Evolutionary conservation across 148 eudicot species (phyloP).

Genomic region (Euryodendron excelsum): DNA sequence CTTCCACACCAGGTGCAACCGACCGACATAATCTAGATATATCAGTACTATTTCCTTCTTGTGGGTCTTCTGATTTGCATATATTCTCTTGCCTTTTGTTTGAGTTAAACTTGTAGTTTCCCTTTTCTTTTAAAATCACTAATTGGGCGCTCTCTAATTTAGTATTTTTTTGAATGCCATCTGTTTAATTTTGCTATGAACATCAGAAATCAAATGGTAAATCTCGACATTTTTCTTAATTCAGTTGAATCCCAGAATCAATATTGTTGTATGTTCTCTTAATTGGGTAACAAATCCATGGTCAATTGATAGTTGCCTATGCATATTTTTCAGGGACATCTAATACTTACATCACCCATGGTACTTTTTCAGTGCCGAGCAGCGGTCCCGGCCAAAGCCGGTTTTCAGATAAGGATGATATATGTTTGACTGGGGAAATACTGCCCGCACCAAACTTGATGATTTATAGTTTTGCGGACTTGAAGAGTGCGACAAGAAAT

Average conservation of each 20-base stretch:
- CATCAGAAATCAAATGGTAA: too few species aligned
- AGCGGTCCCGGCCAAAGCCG: slow-evolving; percentile 37
- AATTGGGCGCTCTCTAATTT: not conserved
- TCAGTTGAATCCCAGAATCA: not conserved
- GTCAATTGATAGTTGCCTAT: not conserved
- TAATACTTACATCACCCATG: slow-evolving; percentile 1
- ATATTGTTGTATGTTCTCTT: not conserved
- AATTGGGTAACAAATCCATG: not conserved
- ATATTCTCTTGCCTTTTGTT: not conserved
- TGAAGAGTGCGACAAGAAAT: slow-evolving; percentile 49
- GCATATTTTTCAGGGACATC: slow-evolving; percentile 25
- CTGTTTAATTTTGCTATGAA: not conserved
- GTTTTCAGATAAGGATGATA: slow-evolving; percentile 32
- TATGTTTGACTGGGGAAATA: slow-evolving; percentile 26
- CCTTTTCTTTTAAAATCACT: not conserved
- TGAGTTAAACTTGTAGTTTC: not conserved
- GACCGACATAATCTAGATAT: not conserved
- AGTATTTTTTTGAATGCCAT: not conserved
- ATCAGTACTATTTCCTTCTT: not conserved
- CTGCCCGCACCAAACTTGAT: slow-evolving; percentile 40
- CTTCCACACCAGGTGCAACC: slow-evolving; percentile 26
- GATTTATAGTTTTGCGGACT: slow-evolving; percentile 42
- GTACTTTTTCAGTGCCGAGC: slow-evolving; percentile 30
- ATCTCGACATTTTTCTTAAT: not conserved
- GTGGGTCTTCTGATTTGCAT: not conserved